Evolutionary conservation across 768 basidiomycete species (phyloP), one percentile per base, ranked within the genome.

Genomic region (Sarcodon sp.): DNA sequence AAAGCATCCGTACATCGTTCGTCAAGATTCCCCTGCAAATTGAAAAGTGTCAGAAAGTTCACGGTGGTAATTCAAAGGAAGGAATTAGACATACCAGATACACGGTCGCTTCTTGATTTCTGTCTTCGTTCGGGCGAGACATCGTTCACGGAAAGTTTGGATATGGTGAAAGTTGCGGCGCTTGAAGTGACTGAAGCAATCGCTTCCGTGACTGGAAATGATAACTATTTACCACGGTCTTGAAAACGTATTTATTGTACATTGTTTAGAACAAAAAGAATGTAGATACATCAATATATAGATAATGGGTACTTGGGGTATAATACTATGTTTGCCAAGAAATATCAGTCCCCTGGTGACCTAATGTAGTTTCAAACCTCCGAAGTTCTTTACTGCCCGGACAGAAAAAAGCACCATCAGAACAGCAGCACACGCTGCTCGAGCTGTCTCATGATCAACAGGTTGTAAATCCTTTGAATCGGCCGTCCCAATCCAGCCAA

Each of bases 1-100:
- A 98, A 72, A 33, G 93, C 89, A 63, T 98, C 94, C 8, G 87
- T 76, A 58, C 87, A 91, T 49, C 91, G 77, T 65, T 98, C 96
- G 62, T 98, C 94, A 31, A 99, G 77, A 62, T 99, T 98, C 45
- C 94, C 94, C 94, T 97, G 37, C 12, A 13, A 39, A 6, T 33
- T 21, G 35, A 16, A 15, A 12, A 15, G 34, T 48, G 34, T 16
- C 11, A 15, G 31, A 16, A 18, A 18, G 6, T 36, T 34, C 7
- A 33, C 46, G 4, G 39, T 39, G 18, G 31, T 6, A n/a, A 38
- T 6, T n/a, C 15, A n/a, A 4, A 1, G 16, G 15, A 41, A 13
- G 4, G 1, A 7, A n/a, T 12, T 27, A 32, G 2, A 58, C 55
- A 32, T 32, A 77, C 77, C 46, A 80, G 64, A 59, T 80, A 80